phyloP scores from a whole-genome alignment of 1,284 basidiomycete species.

The Cutaneotrichosporon mucoides region DNA sequence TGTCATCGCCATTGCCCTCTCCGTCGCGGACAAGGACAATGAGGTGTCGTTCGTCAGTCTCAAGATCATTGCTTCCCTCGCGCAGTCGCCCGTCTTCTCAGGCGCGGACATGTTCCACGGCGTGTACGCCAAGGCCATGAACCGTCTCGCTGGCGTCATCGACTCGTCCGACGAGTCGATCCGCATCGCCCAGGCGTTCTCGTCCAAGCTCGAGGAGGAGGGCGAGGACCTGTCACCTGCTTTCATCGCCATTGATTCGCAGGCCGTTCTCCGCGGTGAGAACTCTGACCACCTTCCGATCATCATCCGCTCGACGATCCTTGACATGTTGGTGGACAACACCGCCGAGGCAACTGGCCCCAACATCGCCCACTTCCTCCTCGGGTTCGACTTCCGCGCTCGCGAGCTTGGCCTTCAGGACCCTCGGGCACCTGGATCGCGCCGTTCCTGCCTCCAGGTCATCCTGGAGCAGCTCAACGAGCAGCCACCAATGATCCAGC shows the following conservation, averaged over 20 bases:
- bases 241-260: constrained; percentile 32
- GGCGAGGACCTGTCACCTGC: constrained; percentile 44
- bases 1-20: constrained; percentile 77
- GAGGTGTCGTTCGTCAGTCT: constrained; percentile 75
- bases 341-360: constrained; percentile 70
- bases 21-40: constrained; percentile 68
- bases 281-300: constrained; percentile 36
- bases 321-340: constrained; percentile 78
- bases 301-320: constrained; percentile 70
- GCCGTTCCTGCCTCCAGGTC: constrained; percentile 71
- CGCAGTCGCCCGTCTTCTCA: constrained; percentile 55
- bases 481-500: constrained; percentile 58
- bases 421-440: constrained; percentile 62
- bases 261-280: constrained; percentile 27
- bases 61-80: constrained; percentile 69
- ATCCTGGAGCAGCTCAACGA: constrained; percentile 70
- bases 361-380: constrained; percentile 83
- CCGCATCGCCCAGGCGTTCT: constrained; percentile 77
- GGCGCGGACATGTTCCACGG: constrained; percentile 60
- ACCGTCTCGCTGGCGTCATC: constrained; percentile 68
- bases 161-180: constrained; percentile 79
- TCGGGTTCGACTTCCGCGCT: constrained; percentile 65
- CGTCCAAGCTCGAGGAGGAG: constrained; percentile 64
- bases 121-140: constrained; percentile 50
- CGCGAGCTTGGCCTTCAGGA: constrained; percentile 49